Evolutionary conservation across 202 grass and related monocot species (phyloP), one percentile per base, ranked within the genome.

Genomic region (Zoysia matrella): DNA sequence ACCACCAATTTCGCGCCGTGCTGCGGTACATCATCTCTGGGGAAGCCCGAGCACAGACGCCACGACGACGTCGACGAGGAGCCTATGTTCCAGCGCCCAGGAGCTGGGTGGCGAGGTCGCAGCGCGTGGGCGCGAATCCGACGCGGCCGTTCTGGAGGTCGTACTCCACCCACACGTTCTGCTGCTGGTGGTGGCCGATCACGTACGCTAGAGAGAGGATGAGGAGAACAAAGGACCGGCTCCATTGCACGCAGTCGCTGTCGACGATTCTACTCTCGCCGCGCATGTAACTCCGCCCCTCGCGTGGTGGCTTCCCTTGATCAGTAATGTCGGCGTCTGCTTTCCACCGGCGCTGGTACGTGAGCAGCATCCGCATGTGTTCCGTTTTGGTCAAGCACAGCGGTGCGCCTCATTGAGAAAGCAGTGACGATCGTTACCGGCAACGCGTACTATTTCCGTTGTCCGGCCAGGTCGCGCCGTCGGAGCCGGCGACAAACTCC

Each of bases 121-220:
- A 97, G 36, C 85, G 82, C 7, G 81, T 60, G 0, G 89, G 83
- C 41, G 91, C 94, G 36, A 97, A 92, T 45, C 94, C 94, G 60
- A 97, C 81, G 22, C 22, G 22, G 22, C 22, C 22, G 22, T 22
- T 22, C 22, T 22, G 22, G 22, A 0, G 22, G 22, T 22, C 22
- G 22, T 22, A 22, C 22, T 22, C 22, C 22, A 22, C 22, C 22
- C 22, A 22, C 22, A 22, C 22, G 22, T 22, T 22, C 22, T 22
- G 22, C 22, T 97, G 94, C 87, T 97, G 91, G 83, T 97, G 89
- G 87, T 94, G 91, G 45, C 94, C 91, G 67, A 97, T 97, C 73
- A 97, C 87, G 79, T 86, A 94, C 51, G 91, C 91, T 22, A 22
- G 22, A 22, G 22, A 22, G 22, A 22, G 22, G 22, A 22, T 22